Conservation (phyloP, 202 grass and related monocot genomes). For the Carex arenaria region DNA sequence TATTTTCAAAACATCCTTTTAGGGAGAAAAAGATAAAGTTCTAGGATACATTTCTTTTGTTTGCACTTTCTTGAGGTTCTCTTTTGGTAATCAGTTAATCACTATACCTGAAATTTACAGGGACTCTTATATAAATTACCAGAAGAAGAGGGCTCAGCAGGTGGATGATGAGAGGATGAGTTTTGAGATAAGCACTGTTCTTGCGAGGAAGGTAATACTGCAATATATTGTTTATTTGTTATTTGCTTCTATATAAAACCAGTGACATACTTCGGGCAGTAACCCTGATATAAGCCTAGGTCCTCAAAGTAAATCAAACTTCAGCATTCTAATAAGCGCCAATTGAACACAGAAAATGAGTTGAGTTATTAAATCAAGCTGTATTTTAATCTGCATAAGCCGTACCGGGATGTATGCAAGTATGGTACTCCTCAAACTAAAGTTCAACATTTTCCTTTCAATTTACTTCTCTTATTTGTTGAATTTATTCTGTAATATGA, state of each 20-base stretch:
- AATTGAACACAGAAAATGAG: background rate
- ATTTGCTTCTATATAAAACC: background rate
- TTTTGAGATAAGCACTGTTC: constrained; percentile 86
- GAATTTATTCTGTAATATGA: constrained; percentile 13
- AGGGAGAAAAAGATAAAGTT: background rate
- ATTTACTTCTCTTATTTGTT: background rate
- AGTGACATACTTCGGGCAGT: background rate
- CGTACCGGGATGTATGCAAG: background rate
- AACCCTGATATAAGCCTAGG: background rate
- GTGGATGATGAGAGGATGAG: constrained; percentile 72
- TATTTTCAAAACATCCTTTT: background rate
- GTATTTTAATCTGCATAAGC: background rate
- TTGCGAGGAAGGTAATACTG: constrained; percentile 62
- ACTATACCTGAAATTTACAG: constrained; percentile 33
- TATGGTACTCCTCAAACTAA: background rate
- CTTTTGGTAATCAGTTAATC: background rate
- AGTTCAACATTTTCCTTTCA: background rate
- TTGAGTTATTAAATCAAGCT: background rate
- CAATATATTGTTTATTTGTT: background rate
- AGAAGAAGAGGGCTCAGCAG: constrained; percentile 56
- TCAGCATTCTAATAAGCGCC: background rate
- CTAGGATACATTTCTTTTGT: background rate
- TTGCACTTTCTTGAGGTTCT: background rate
- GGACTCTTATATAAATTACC: constrained; percentile 66
- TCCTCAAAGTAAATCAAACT: background rate